These are phyloP conservation scores for Dissophora ornata DNA, from an alignment of 192 early-diverging fungal genomes.

Conservation along the genomic window DNA sequence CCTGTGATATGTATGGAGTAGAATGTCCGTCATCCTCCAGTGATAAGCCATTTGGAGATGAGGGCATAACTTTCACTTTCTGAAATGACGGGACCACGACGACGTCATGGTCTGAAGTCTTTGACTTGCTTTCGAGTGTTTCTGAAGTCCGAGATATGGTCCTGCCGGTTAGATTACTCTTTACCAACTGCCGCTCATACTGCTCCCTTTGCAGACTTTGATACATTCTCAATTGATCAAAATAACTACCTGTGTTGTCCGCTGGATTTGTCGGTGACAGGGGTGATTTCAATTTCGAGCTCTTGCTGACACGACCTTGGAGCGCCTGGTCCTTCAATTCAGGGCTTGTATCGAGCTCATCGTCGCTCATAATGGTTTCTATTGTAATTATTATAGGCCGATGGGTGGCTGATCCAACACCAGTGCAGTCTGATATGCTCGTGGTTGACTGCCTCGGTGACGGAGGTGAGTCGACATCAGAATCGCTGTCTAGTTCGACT, in stretches of 20 bases:
- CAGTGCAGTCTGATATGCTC: neutral
- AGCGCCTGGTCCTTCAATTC: too few relatives aligned
- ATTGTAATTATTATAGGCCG: neutral
- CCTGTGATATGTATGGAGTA: too few relatives aligned
- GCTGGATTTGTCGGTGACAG: too few relatives aligned
- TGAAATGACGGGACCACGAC: neutral
- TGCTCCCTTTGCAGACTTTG: neutral
- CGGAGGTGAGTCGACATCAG: neutral
- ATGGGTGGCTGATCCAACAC: neutral
- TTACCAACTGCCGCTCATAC: neutral
- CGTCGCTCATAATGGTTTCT: too few relatives aligned
- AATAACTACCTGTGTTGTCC: neutral
- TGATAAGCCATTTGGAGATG: too few relatives aligned
- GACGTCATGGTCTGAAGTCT: neutral
- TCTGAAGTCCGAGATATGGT: neutral
- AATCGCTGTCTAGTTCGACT: conserved; percentile 26
- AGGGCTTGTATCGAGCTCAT: too few relatives aligned
- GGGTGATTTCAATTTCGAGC: neutral
- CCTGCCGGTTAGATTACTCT: neutral
- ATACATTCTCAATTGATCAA: conserved; percentile 8
- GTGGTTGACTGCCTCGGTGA: neutral
- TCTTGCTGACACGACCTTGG: neutral
- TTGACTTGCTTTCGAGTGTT: neutral
- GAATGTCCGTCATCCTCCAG: too few relatives aligned
- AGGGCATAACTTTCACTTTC: too few relatives aligned